These are phyloP conservation scores for Lindgomyces ingoldianus DNA, from an alignment of 495 filamentous ascomycete genomes.

Conservation along the genomic window DNA sequence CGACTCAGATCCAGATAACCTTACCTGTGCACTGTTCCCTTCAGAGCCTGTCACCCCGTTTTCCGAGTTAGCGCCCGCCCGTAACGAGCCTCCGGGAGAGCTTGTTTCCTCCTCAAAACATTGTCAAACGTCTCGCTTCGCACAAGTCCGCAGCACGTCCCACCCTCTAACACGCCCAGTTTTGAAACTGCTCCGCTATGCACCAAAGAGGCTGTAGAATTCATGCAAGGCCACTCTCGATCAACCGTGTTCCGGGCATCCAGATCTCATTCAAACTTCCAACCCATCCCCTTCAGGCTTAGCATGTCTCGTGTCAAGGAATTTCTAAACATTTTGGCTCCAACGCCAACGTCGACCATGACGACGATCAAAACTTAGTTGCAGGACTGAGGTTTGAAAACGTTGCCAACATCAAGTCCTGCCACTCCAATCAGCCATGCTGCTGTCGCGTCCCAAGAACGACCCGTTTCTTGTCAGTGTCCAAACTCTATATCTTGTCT, in stretches of 20 bases:
- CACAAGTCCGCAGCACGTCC: constrained; percentile 12
- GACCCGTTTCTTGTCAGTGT: constrained; percentile 23
- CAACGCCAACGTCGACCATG: constrained; percentile 27
- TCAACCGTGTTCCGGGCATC: constrained; percentile 21
- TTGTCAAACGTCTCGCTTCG: constrained; percentile 36
- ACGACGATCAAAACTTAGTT: constrained; percentile 38
- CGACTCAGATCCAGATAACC: constrained; percentile 9
- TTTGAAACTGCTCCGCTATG: constrained; percentile 29
- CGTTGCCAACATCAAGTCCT: constrained; percentile 28
- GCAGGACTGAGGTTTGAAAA: constrained; percentile 42
- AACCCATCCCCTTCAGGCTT: constrained; percentile 30
- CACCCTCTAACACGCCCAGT: constrained; percentile 29
- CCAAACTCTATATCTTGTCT: constrained; percentile 32
- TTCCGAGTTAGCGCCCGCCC: constrained; percentile 33
- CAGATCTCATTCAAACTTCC: constrained; percentile 31
- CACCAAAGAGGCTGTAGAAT: constrained; percentile 13
- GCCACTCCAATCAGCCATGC: constrained; percentile 41
- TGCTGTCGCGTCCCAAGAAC: constrained; percentile 20
- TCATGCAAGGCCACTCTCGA: constrained; percentile 21
- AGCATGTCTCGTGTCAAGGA: constrained; percentile 32
- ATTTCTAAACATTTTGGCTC: constrained; percentile 34
- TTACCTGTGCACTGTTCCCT: constrained; percentile 15
- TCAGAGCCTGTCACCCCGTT: constrained; percentile 10
- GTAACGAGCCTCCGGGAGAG: constrained; percentile 27
- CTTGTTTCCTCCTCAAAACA: constrained; percentile 35